Percentiles rank a stretch among this genome's conserved stretches.
Conservation (phyloP, 371 early-diverging fungal species). For the Smittium culicis region DNA sequence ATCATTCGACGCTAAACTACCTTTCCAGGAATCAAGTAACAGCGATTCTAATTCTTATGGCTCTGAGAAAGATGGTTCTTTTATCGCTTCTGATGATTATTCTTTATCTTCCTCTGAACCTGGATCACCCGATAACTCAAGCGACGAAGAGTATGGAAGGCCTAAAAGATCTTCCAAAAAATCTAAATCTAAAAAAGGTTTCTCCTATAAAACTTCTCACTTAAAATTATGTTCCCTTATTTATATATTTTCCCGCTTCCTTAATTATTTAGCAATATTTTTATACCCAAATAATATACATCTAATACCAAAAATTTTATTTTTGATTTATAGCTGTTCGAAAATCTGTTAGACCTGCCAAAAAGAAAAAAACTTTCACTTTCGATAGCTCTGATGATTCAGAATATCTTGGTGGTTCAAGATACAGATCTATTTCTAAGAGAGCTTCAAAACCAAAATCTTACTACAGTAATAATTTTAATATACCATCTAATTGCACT, state of each 20-base stretch:
- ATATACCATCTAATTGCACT: not conserved
- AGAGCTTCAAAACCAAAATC: not conserved
- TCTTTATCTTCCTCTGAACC: not conserved
- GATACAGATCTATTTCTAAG: not conserved
- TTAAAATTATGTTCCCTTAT: not conserved
- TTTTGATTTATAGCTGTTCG: not conserved
- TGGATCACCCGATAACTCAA: slow-evolving; percentile 7
- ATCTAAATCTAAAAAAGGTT: slow-evolving; percentile 4
- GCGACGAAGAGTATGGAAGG: slow-evolving; percentile 13
- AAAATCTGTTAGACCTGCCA: not conserved
- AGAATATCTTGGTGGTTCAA: slow-evolving; percentile 5
- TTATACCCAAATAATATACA: too few relatives aligned
- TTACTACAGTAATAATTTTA: too few relatives aligned
- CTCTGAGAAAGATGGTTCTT: slow-evolving; percentile 14
- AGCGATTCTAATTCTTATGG: not conserved
- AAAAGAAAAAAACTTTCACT: not conserved
- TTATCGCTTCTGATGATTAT: slow-evolving; percentile 13
- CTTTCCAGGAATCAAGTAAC: slow-evolving; percentile 1
- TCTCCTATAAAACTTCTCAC: not conserved
- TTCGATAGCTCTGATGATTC: slow-evolving; percentile 10
- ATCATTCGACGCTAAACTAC: too few relatives aligned
- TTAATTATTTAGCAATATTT: too few relatives aligned
- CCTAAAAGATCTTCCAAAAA: slow-evolving; percentile 10
- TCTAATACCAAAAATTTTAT: not conserved
- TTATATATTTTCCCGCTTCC: not conserved